phyloP scores from a whole-genome alignment of 2,329 filamentous ascomycete species.

The Thermomyces lanuginosus region DNA sequence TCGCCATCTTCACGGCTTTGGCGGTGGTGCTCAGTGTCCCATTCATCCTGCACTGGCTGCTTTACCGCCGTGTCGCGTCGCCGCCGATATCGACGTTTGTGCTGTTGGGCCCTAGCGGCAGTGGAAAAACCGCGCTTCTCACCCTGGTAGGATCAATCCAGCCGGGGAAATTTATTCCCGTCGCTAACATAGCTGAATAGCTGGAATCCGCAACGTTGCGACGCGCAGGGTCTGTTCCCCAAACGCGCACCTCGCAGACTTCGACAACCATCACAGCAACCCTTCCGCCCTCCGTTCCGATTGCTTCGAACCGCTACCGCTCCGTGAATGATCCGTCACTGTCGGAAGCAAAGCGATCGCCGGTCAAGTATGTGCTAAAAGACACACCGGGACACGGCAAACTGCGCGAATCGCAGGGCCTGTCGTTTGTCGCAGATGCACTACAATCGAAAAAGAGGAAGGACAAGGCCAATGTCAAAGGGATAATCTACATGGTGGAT shows the following conservation, averaged over 20 bases:
- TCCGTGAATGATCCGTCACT: conserved; percentile 52
- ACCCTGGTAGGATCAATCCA: conserved; percentile 44
- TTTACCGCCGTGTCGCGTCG: conserved; percentile 48
- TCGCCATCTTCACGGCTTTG: conserved; percentile 47
- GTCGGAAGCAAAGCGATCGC: conserved; percentile 29
- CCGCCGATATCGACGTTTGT: conserved; percentile 59
- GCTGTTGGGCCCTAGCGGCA: conserved; percentile 61
- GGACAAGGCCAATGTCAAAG: conserved; percentile 37
- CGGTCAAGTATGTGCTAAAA: conserved; percentile 22
- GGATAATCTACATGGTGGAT: conserved; percentile 79
- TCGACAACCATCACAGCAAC: conserved; percentile 40
- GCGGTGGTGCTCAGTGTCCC: conserved; percentile 58
- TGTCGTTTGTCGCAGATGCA: conserved; percentile 5
- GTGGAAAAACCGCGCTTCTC: conserved; percentile 79
- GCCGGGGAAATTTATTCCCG: neutral
- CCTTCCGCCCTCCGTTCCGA: conserved; percentile 36
- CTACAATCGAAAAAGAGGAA: conserved; percentile 21
- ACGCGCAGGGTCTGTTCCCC: conserved; percentile 17
- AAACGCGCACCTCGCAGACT: conserved; percentile 48
- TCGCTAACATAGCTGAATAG: conserved; percentile 11
- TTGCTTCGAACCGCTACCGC: conserved; percentile 47
- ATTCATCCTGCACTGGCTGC: conserved; percentile 56
- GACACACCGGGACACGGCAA: conserved; percentile 96
- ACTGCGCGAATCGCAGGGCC: conserved; percentile 48
- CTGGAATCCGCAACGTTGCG: conserved; percentile 29